phyloP scores from a whole-genome alignment of 108 stramenopile species.

The Fistulifera pelliculosa region DNA sequence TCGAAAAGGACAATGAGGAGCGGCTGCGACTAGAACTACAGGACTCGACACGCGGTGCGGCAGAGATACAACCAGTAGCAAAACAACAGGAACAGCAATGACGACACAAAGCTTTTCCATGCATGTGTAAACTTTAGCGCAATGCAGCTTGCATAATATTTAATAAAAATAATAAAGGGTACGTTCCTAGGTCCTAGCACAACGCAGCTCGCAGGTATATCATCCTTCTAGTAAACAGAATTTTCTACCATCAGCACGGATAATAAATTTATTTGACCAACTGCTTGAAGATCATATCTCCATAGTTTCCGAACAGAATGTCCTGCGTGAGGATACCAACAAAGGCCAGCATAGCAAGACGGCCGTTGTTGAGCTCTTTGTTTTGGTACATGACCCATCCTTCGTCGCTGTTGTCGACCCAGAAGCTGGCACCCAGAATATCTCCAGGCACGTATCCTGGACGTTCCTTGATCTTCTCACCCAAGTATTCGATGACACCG shows the following conservation, averaged over 20 bases:
- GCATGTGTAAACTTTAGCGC: no score
- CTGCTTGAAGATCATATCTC: slow-evolving; percentile 81
- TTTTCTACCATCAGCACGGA: not conserved
- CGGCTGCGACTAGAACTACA: slow-evolving; percentile 23
- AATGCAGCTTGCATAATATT: no score
- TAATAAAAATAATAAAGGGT: no score
- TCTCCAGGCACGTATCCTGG: slow-evolving; percentile 86
- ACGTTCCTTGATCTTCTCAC: slow-evolving; percentile 74
- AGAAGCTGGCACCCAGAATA: slow-evolving; percentile 84
- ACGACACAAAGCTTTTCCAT: no score
- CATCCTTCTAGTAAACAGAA: no score
- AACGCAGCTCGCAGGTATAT: no score
- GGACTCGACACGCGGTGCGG: slow-evolving; percentile 65
- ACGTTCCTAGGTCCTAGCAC: no score
- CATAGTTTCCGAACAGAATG: slow-evolving; percentile 69
- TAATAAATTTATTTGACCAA: slow-evolving; percentile 5
- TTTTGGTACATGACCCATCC: slow-evolving; percentile 90
- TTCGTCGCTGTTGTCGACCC: slow-evolving; percentile 85
- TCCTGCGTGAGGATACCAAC: slow-evolving; percentile 84
- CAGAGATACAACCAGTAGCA: no score
- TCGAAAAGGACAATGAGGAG: slow-evolving; percentile 29
- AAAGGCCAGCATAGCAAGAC: slow-evolving; percentile 93
- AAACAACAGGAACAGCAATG: no score
- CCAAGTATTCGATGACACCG: slow-evolving; percentile 86
- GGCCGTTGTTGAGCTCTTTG: slow-evolving; percentile 94